Evolutionary conservation across 257 asterid species (phyloP).

Genomic region (Salvia hispanica): DNA sequence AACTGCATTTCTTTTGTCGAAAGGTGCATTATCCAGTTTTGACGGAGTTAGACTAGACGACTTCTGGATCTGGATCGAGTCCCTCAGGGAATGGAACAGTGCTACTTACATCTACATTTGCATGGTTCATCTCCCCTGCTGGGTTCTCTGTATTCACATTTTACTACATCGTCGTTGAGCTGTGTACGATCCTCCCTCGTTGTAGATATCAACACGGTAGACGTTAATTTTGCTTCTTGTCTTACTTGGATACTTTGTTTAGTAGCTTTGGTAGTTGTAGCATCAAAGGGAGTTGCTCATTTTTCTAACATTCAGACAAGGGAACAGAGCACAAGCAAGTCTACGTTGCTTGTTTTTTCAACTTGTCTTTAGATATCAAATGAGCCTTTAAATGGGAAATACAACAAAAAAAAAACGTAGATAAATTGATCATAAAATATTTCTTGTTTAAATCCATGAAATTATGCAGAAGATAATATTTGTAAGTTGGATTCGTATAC

Average conservation of each 20-base stretch:
- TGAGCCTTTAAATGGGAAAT: no score
- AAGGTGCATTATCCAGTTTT: conserved; percentile 59
- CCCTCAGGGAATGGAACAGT: conserved; percentile 91
- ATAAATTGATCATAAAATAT: no score
- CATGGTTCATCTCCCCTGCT: conserved; percentile 89
- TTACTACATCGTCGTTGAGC: conserved; percentile 50
- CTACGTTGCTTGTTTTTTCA: no score
- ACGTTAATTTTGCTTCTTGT: conserved; percentile 8
- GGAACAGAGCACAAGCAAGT: no score
- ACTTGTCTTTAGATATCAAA: no score
- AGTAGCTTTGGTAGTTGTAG: background rate
- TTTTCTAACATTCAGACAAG: no score
- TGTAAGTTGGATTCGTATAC: no score
- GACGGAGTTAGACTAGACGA: conserved; percentile 58
- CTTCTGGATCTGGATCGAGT: conserved; percentile 83
- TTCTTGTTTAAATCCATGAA: no score
- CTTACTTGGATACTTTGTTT: background rate
- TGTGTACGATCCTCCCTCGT: conserved; percentile 13
- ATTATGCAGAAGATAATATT: no score
- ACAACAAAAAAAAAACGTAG: no score
- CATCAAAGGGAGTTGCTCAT: background rate
- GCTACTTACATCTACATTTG: conserved; percentile 83
- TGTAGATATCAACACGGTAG: conserved; percentile 25
- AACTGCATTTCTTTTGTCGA: conserved; percentile 43
- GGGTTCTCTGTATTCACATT: conserved; percentile 74